A percentile compares a stretch with the other conserved stretches of the same genome.
Conservation (phyloP, 352 stramenopile genomes). For the Phytophthora chlamydospora region DNA sequence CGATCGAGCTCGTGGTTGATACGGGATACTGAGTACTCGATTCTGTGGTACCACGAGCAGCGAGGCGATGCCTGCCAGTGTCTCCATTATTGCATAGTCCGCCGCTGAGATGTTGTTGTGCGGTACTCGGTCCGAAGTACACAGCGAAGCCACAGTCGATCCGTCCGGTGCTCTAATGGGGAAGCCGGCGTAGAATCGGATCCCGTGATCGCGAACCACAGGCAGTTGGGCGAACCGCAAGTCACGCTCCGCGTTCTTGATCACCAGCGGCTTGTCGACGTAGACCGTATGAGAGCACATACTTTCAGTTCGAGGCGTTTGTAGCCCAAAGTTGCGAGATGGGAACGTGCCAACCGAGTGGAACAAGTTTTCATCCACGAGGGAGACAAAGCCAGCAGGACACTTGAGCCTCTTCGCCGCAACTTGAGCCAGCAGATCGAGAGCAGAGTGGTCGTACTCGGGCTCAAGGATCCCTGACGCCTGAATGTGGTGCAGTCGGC, state of each 20-base stretch:
- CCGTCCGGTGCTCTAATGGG: constrained; percentile 50
- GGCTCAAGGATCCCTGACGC: constrained; percentile 41
- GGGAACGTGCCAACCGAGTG: constrained; percentile 45
- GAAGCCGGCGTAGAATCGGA: constrained; percentile 67
- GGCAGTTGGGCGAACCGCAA: constrained; percentile 61
- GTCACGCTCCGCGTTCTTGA: constrained; percentile 61
- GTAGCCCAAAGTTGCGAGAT: constrained; percentile 15
- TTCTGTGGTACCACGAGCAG: constrained; percentile 33
- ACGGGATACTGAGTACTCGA: constrained; percentile 21
- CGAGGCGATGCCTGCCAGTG: constrained; percentile 44
- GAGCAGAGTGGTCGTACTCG: constrained; percentile 48
- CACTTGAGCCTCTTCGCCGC: constrained; percentile 52
- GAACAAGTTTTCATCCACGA: constrained; percentile 50
- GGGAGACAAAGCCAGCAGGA: constrained; percentile 53
- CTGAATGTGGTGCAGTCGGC: constrained; percentile 43
- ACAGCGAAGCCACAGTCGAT: constrained; percentile 56
- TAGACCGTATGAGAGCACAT: constrained; percentile 61
- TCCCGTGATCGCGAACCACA: constrained; percentile 37
- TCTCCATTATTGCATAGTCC: constrained; percentile 70
- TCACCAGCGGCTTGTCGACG: constrained; percentile 54
- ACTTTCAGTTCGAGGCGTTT: constrained; percentile 43
- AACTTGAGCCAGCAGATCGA: constrained; percentile 52
- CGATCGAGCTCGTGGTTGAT: constrained; percentile 25
- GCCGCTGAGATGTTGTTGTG: constrained; percentile 59
- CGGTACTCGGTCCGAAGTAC: constrained; percentile 42